A percentile compares a stretch with the other conserved stretches of the same genome.
These are phyloP conservation scores for Kluyveromyces aestuarii DNA, from an alignment of 805 yeast genomes.

Conservation along the genomic window DNA sequence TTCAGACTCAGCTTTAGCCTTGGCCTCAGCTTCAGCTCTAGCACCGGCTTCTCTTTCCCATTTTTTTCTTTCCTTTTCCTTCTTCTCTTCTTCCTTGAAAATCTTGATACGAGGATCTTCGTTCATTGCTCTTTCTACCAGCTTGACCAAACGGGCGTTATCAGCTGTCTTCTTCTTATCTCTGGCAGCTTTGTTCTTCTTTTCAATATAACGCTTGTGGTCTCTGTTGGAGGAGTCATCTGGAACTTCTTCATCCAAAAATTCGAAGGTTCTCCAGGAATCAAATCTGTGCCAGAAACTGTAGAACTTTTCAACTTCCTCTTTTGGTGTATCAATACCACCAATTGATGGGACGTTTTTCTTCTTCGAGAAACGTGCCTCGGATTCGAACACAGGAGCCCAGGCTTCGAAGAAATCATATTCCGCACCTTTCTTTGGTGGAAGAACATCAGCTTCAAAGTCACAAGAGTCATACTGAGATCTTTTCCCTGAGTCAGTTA, in stretches of 20 bases:
- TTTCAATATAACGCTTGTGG: slow-evolving; percentile 96
- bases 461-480: slow-evolving; percentile 95
- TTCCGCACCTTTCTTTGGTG: slow-evolving; percentile 55
- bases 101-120: slow-evolving; percentile 93
- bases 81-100: slow-evolving; percentile 90
- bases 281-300: slow-evolving; percentile 89
- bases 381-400: slow-evolving; percentile 86
- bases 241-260: slow-evolving; percentile 97
- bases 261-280: slow-evolving; percentile 98
- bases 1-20: slow-evolving; percentile 79
- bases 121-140: slow-evolving; percentile 77
- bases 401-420: slow-evolving; percentile 88
- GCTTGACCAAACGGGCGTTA: slow-evolving; percentile 75
- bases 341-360: slow-evolving; percentile 87
- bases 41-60: slow-evolving; percentile 99
- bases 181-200: slow-evolving; percentile 93
- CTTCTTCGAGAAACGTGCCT: slow-evolving; percentile 85
- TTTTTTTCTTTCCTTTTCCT: slow-evolving; percentile 87
- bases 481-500: slow-evolving; percentile 80
- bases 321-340: slow-evolving; percentile 52
- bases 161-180: slow-evolving; percentile 97
- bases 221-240: slow-evolving; percentile 99
- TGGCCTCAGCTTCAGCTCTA: slow-evolving; percentile 92
- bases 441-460: slow-evolving; percentile 71
- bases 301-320: slow-evolving; percentile 81